Evolutionary conservation across 2,329 filamentous ascomycete species (phyloP), one percentile per base, ranked within the genome.

Genomic region (Westerdykella ornata): DNA sequence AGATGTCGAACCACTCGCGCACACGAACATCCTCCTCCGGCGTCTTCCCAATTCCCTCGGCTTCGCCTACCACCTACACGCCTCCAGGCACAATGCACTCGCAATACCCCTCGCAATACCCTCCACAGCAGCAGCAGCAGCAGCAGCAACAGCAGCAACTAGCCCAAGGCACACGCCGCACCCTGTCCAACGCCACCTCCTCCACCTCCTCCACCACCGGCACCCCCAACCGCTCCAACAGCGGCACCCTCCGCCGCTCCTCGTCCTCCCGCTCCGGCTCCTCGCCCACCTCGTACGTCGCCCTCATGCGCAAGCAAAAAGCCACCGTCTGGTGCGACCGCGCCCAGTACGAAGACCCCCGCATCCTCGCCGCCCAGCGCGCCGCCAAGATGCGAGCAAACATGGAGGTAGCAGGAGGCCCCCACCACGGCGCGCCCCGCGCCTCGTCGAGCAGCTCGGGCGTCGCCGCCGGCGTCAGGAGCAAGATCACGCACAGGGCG

Each of bases 251-350:
- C 37, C 82, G 85, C 45, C 80, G 88, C 51, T 94, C 87, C 19
- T 86, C 82, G 20, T 94, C 88, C 3, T 85, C 84, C 38, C 81
- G 87, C 55, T 94, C 87, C 16, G 22, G 22, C 22, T 78, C 76
- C 41, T 72, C 70, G 37, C 62, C 84, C 1, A 76, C 76, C n/a
- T 82, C 88, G 50, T 98, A 98, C 67, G 92, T 98, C 38, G 89
- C 92, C 28, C 76, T 96, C n/a, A 83, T 98, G 70, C 81, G 92
- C 48, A 90, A 89, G 65, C 92, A 98, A 68, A 97, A 97, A 66
- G 92, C 88, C 22, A 98, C 92, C 0, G 92, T 98, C 4, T 98
- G 92, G 92, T 96, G 89, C 71, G 92, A 97, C 62, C 84, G 89
- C 40, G 79, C 90, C 8, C 92, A 98, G 65, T 82, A 86, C 47